phyloP scores from a whole-genome alignment of 495 filamentous ascomycete species.

The Lindgomyces ingoldianus region DNA sequence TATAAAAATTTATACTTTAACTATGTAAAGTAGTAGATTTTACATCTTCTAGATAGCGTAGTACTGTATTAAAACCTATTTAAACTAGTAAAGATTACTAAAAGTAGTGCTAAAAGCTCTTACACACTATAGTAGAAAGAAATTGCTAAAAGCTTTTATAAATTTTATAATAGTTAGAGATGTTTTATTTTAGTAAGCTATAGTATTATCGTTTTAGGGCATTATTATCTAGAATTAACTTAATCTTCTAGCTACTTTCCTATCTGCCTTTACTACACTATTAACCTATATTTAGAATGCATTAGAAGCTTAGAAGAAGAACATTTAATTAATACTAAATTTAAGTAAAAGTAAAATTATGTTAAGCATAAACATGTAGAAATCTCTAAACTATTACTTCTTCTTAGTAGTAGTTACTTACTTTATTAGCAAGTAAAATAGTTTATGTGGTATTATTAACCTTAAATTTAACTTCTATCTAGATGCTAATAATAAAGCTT shows the following conservation, averaged over 20 bases:
- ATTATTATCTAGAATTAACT: not conserved
- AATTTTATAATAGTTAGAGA: not conserved
- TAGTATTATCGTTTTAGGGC: not conserved
- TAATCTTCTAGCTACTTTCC: not conserved
- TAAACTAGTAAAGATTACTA: not conserved
- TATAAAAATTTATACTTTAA: not conserved
- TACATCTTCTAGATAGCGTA: not conserved
- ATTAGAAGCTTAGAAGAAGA: not conserved
- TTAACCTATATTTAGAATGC: not conserved
- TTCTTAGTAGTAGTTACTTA: not conserved
- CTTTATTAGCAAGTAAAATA: not conserved
- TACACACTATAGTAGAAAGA: not conserved
- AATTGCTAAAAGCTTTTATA: not conserved
- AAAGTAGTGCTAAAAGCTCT: not conserved
- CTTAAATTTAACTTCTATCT: not conserved
- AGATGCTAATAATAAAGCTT: not conserved
- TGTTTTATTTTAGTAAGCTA: not conserved
- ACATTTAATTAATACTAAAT: not conserved
- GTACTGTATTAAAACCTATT: not conserved
- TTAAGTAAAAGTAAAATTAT: not conserved
- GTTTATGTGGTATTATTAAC: not conserved
- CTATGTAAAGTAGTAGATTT: not conserved
- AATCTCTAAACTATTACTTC: not conserved
- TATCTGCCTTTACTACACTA: not conserved
- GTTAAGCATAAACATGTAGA: slow-evolving; percentile 7